Base-by-base conservation (phyloP, 2,329 filamentous ascomycete genomes). In the Cercospora brassicicola region DNA sequence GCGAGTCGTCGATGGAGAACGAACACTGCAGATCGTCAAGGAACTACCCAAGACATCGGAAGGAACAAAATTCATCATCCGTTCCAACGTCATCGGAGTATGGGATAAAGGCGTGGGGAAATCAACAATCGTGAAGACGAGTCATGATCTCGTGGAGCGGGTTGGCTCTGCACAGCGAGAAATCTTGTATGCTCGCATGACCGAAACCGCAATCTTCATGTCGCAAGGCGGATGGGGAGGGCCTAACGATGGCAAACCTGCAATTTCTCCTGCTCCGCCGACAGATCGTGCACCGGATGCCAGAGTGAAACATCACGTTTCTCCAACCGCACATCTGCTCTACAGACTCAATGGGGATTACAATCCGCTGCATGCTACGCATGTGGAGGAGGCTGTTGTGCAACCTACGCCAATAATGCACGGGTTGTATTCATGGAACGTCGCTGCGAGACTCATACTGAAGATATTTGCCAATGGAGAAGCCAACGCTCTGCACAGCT, bases 261-360 rank as follows among this genome's bases (percentile, higher is more conserved):
- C 23, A 31, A 42, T 8, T 26, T 33, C 57, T 13, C 30, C 57
- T 20, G 39, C 28, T 18, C 57, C 30, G 18, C 57, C 30, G 6
- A 15, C 30, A 26, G 18, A 42, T 23, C 28, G 57, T 39, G 31
- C n/a, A 6, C 31, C 57, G 23, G 57, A 60, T 11, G 30, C 33
- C 20, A 18, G 31, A n/a, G 23, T 23, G 11, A 39, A 2, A 39
- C 67, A 69, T 28, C 31, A 45, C 13, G 56, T 70, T 20, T 53
- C 82, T 64, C 88, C 93, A 82, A 91, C 91, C 4, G 88, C 92
- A 10, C 86, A 91, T 72, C 83, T 67, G n/a, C 83, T 95, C 65
- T 95, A 95, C 81, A 87, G 86, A 81, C 86, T 97, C 62, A 96
- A 96, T 75, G 93, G 93, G 72, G 93, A 97, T 83, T 97, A 96